phyloP scores from a whole-genome alignment of 306 rosid genomes.

The Sicyos baderoa region DNA sequence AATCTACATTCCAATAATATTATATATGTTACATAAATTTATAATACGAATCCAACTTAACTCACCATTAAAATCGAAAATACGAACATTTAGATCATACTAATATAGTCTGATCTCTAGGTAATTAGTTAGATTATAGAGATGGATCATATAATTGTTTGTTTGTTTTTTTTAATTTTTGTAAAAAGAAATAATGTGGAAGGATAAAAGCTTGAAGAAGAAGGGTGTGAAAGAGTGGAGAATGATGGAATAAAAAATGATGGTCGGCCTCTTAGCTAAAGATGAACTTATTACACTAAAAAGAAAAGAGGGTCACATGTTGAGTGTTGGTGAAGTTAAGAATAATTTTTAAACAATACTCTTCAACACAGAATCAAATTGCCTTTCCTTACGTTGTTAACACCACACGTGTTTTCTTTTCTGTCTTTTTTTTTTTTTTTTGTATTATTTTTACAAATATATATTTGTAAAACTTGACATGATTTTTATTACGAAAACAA shows the following conservation, averaged over 20 bases:
- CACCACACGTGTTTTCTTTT: slow-evolving; percentile 4
- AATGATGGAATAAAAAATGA: slow-evolving; percentile 1
- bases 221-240: slow-evolving; percentile 12
- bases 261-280: slow-evolving; percentile 9
- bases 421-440: not conserved
- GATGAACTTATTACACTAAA: not conserved
- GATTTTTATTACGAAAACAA: no score
- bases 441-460: not conserved
- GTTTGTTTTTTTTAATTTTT: no score
- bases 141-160: no score
- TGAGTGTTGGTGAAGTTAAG: slow-evolving; percentile 7
- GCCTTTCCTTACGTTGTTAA: not conserved
- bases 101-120: not conserved
- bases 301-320: not conserved
- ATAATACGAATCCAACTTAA: not conserved
- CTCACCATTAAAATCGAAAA: not conserved
- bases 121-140: not conserved
- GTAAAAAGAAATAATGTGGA: no score
- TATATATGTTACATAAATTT: no score
- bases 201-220: slow-evolving; percentile 5
- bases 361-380: not conserved
- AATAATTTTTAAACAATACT: slow-evolving; percentile 5
- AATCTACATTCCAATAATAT: no score
- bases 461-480: no score
- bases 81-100: not conserved